These are phyloP conservation scores for Cladochytrium tenue DNA, from an alignment of 371 early-diverging fungal species.

Conservation along the genomic window DNA sequence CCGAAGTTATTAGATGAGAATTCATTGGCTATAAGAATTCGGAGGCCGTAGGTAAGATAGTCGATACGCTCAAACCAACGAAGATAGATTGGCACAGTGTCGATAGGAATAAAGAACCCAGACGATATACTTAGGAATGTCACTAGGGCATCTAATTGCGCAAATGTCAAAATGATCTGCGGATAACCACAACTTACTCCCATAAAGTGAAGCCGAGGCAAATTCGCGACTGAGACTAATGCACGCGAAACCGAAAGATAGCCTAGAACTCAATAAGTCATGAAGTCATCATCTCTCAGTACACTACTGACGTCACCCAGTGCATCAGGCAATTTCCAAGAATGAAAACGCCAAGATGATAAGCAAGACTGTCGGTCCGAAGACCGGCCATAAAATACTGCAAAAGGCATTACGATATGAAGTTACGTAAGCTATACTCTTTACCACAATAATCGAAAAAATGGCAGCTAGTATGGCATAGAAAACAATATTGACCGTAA, in stretches of 20 bases:
- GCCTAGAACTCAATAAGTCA: background rate
- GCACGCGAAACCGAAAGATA: slow-evolving; percentile 32
- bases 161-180: background rate
- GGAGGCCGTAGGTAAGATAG: slow-evolving; percentile 30
- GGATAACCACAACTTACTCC: slow-evolving; percentile 23
- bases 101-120: slow-evolving; percentile 36
- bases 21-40: slow-evolving; percentile 38
- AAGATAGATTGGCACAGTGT: slow-evolving; percentile 38
- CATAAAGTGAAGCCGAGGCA: slow-evolving; percentile 42
- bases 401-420: background rate
- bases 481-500: slow-evolving; percentile 32
- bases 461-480: slow-evolving; percentile 28
- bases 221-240: slow-evolving; percentile 41
- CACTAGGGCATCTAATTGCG: slow-evolving; percentile 18
- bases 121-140: slow-evolving; percentile 37
- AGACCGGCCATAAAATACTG: slow-evolving; percentile 42
- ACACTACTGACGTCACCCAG: slow-evolving; percentile 26
- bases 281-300: background rate
- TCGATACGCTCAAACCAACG: slow-evolving; percentile 34
- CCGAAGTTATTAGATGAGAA: slow-evolving; percentile 32
- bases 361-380: slow-evolving; percentile 31
- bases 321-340: slow-evolving; percentile 29
- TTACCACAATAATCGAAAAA: slow-evolving; percentile 29
- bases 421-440: background rate
- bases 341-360: slow-evolving; percentile 28